Evolutionary conservation across 495 filamentous ascomycete genomes (phyloP), one percentile per base, ranked within the genome.

Genomic region (Lichina pygmaea): DNA sequence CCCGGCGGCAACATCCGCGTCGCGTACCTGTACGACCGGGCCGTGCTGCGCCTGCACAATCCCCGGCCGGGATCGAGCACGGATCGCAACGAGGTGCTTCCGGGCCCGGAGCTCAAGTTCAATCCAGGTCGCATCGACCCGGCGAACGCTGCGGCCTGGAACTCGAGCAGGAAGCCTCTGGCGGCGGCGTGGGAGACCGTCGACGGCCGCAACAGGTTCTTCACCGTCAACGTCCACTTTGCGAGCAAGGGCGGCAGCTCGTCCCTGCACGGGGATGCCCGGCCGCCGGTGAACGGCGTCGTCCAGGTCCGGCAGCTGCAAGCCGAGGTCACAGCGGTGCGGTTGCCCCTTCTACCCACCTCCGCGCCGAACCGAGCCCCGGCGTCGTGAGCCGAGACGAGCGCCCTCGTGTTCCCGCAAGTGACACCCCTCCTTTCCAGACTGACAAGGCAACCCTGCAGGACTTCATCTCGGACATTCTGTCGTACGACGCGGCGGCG

Each of bases 1-100:
- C 72, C 70, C 0, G 72, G 72, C 33, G 70, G 71, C n/a, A 76
- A 77, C 54, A 76, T 77, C 61, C 71, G 73, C 24, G 59, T 62
- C 8, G 72, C 70, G 6, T 77, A 72, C 56, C 57, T 77, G 8
- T 77, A 72, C 60, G 63, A 69, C 10, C 62, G 67, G 0, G 50
- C 57, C 2, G 44, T 68, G 6, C 48, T 77, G 33, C 60, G 54
- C 11, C 62, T 74, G 31, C 62, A 61, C 44, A 60, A 67, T 34
- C 57, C 61, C 5, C 66, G 62, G 54, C 54, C 55, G 1, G 71
- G 72, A 33, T 52, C 55, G 6, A 50, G 56, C 37, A 58, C 50
- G 0, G 57, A 65, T 9, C 61, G 61, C 8, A 71, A 62, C 44
- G 58, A 59, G 13, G 66, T 76, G 8, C 54, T 67, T 1, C 46